Evolutionary conservation across 257 asterid genomes (phyloP), one percentile per base, ranked within the genome.

Genomic region (Cordia subcordata): DNA sequence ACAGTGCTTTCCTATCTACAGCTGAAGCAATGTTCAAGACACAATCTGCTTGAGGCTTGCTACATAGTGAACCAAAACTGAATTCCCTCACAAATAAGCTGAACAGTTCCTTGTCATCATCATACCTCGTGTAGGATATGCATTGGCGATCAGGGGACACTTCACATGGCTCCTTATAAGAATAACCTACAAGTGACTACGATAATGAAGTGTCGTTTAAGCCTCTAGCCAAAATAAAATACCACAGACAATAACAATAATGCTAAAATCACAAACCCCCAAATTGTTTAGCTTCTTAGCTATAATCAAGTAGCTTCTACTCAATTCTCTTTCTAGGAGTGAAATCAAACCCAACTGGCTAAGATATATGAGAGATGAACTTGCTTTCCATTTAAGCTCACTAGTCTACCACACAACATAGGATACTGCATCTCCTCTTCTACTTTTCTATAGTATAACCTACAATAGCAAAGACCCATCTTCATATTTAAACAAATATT

Each of bases 371-470:
- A 23, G 96, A 81, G 67, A 89, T 77, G 45, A 93, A 89, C 82
- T n/a, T n/a, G n/a, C n/a, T 86, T 92, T 71, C 84, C 94, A 60
- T 93, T 66, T 63, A 81, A 75, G 72, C 83, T 83, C 20, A 84
- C 95, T 72, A 93, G 76, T 78, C 99, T 86, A 65, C 99, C 71
- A 68, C 99, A 93, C 51, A 93, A 63, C 45, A 89, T 85, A 0
- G 91, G 83, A 72, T 84, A 89, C 50, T 84, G 96, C 78, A 86
- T 92, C 35, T 96, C 99, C 77, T 89, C 99, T 78, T 93, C 97
- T 32, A 81, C 91, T 45, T 96, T 81, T 73, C 88, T 76, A 73
- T 89, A 89, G 63, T 89, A 93, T 72, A 93, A 68, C 99, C 97
- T 93, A 77, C 32, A 59, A 71, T n/a, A n/a, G n/a, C 65, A 61